A percentile compares a stretch with the other conserved stretches of the same genome.
Conservation (phyloP, 2,329 filamentous ascomycete genomes). For the Aureobasidium namibiae region DNA sequence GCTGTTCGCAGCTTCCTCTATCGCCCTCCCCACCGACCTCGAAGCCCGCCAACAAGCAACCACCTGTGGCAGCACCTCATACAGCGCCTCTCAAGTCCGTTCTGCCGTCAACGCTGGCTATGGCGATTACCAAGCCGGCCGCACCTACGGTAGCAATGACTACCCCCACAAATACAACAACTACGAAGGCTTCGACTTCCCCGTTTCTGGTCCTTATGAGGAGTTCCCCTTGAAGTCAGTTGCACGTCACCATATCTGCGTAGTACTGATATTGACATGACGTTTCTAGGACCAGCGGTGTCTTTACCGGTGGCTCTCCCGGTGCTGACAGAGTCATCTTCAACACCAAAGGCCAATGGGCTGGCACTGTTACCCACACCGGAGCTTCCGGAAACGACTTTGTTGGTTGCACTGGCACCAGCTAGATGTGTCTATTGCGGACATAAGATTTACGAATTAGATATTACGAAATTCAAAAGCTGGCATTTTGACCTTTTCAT, state of each 20-base stretch:
- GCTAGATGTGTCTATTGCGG: conserved; percentile 14
- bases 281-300: conserved; percentile 13
- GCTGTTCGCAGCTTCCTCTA: conserved; percentile 21
- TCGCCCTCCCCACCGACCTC: conserved; percentile 19
- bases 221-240: conserved; percentile 53
- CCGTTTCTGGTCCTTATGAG: conserved; percentile 50
- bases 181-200: conserved; percentile 55
- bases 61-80: conserved; percentile 47
- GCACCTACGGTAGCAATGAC: conserved; percentile 11
- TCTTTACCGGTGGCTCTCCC: conserved; percentile 53
- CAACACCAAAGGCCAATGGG: conserved; percentile 47
- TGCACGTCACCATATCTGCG: too few relatives aligned
- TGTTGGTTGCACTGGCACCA: conserved; percentile 48
- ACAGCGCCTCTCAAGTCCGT: conserved; percentile 42
- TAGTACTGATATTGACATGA: not conserved
- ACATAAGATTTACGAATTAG: not conserved
- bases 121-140: conserved; percentile 34
- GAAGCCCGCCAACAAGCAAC: conserved; percentile 38
- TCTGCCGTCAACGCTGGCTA: conserved; percentile 46
- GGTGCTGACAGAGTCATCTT: conserved; percentile 61
- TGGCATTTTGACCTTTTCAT: not conserved
- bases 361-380: conserved; percentile 61
- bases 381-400: conserved; percentile 62
- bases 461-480: conserved; percentile 1
- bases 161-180: conserved; percentile 52